phyloP scores from a whole-genome alignment of 2,329 filamentous ascomycete species.

The Fusarium sterilihyphosum region DNA sequence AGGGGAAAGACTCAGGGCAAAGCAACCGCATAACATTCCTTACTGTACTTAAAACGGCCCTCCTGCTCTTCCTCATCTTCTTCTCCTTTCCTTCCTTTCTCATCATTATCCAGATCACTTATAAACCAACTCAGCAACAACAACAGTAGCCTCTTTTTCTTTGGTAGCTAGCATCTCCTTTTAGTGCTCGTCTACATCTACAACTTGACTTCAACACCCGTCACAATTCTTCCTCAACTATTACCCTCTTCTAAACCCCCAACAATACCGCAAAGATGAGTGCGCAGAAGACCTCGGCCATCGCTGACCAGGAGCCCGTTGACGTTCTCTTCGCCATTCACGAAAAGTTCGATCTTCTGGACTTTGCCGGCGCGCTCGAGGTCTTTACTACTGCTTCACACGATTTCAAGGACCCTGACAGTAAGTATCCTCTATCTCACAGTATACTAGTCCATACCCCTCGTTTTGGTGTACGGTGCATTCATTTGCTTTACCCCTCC shows the following conservation, averaged over 20 bases:
- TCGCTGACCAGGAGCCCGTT: constrained; percentile 66
- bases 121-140: constrained; percentile 36
- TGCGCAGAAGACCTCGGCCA: constrained; percentile 66
- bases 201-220: constrained; percentile 19
- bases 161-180: constrained; percentile 23
- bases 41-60: constrained; percentile 39
- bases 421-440: constrained; percentile 43
- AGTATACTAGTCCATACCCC: background rate
- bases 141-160: constrained; percentile 2
- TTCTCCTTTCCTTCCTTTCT: constrained; percentile 38
- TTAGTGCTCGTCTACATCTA: constrained; percentile 28
- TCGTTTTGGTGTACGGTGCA: constrained; percentile 1
- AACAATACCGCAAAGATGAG: constrained; percentile 60
- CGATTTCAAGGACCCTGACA: constrained; percentile 63
- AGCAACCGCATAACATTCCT: constrained; percentile 28
- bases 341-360: constrained; percentile 67
- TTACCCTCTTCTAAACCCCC: constrained; percentile 31
- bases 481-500: constrained; percentile 31
- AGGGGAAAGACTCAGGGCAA: constrained; percentile 31
- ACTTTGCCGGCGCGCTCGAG: constrained; percentile 66
- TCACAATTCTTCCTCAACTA: constrained; percentile 34
- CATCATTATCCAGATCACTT: constrained; percentile 36
- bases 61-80: constrained; percentile 36
- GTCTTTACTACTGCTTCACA: constrained; percentile 62
- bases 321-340: constrained; percentile 70